Base-by-base conservation (phyloP, 2,329 filamentous ascomycete species). In the Rhinocladiella similis region DNA sequence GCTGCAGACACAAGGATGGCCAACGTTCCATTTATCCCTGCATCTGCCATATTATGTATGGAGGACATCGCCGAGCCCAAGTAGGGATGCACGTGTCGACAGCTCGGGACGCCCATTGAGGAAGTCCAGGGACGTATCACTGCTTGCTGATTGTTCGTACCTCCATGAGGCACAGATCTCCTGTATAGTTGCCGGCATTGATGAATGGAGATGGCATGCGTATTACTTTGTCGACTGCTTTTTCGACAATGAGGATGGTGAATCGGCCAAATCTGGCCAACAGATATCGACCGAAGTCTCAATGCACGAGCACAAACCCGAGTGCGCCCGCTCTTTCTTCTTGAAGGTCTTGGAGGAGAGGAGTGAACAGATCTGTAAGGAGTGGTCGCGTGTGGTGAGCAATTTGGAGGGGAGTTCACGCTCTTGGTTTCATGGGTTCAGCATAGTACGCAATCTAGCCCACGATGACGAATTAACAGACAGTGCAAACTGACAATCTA, bases 161-260 rank as follows among this genome's bases (percentile, higher is more conserved):
- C 50, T 52, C 25, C 35, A 52, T 22, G 38, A 52, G 41, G 50
- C 50, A 16, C 38, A 45, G 14, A 41, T 45, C 5, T 52, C 50
- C 22, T 33, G 38, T 20, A 39, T 52, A 18, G n/a, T 52, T 7
- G n/a, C 50, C 12, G 50, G 50, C 5, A 25, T 16, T 9, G 50
- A 52, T 25, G 50, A 46, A 14, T 25, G 50, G 41, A 43, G 38
- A 19, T 52, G 50, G 50, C 12, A 13, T 5, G 50, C 50, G 12
- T 45, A 52, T 22, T 45, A 39, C 38, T 45, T 52, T 46, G 38
- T 35, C n/a, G 50, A 52, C 50, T 35, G 3, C 6, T 52, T 46
- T 22, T 52, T 52, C 19, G 38, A 43, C 4, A 10, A 6, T 3
- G 35, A 35, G 6, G 50, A 29, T 13, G 25, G 22, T 4, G 5